Base-by-base conservation (phyloP, 371 early-diverging fungal species). In the Apophysomyces trapeziformis region DNA sequence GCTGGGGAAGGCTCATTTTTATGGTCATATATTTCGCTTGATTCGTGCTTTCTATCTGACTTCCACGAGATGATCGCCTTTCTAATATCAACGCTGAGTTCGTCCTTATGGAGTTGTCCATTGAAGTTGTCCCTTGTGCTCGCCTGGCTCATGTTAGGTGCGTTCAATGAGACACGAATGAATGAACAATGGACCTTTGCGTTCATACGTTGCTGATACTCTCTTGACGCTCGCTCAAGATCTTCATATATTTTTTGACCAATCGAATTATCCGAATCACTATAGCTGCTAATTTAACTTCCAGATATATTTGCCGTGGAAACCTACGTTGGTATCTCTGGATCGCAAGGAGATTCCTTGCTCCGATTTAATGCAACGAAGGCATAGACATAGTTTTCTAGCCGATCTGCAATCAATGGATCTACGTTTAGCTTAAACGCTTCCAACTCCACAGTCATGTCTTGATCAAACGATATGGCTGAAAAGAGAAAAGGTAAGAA, bases 381-480 rank as follows among this genome's bases (percentile, higher is more conserved):
- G 5, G 75, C 77, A 58, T 75, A 26, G 14, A 85, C 65, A 57
- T 78, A 83, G 41, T 67, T 76, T 38, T 86, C 86, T 36, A 87
- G 64, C 41, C 89, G 60, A 64, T 84, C 77, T 4, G 76, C 61
- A 9, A 82, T 80, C 57, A 74, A 71, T 0, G 85, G 67, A 69
- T 89, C 86, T 13, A 89, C 8, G 38, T 79, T 75, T 11, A 87
- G 32, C 37, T 78, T 80, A 16, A 86, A 68, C 4, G 89, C 79
- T 57, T 82, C 76, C 9, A 87, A 70, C 14, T 85, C 85, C 1
- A 86, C 72, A 9, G 69, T 69, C 1, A 79, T 73, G 41, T 87
- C 86, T 36, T 76, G 74, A 7, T 78, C 73, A 45, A 73, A 68
- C 1, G 70, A 63, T 0, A 62, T 60, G 12, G 70, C 74, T 73